A percentile compares a stretch with the other conserved stretches of the same genome.
Conservation (phyloP, 108 stramenopile species). For the Cyclotella distinguenda region DNA sequence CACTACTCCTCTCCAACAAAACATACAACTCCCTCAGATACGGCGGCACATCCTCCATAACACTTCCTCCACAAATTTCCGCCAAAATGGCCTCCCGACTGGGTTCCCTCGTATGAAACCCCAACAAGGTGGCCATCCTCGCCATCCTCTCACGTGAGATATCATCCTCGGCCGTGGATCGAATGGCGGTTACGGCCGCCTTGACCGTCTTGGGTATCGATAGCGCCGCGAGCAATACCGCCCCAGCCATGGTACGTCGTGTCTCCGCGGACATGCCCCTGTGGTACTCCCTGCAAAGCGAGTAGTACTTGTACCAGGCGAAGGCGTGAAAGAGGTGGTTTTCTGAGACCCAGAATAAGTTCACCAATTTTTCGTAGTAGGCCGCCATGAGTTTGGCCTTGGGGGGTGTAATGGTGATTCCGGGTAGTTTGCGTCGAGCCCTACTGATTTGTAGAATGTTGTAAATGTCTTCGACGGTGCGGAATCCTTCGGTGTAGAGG, state of each 20-base stretch:
- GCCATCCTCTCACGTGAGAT: slow-evolving; percentile 91
- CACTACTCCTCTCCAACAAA: slow-evolving; percentile 75
- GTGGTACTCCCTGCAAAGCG: slow-evolving; percentile 88
- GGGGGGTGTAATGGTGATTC: slow-evolving; percentile 70
- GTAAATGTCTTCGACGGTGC: slow-evolving; percentile 98
- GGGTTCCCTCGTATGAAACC: slow-evolving; percentile 89
- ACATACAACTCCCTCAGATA: slow-evolving; percentile 78
- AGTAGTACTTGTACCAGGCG: slow-evolving; percentile 94
- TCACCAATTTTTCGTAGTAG: slow-evolving; percentile 96
- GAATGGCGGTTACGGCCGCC: slow-evolving; percentile 42
- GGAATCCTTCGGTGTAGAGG: slow-evolving; percentile 98
- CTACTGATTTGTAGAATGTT: slow-evolving; percentile 91
- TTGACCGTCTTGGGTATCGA: slow-evolving; percentile 73
- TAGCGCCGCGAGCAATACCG: slow-evolving; percentile 90
- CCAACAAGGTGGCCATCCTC: slow-evolving; percentile 94
- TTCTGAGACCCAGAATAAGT: slow-evolving; percentile 96
- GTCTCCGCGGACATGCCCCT: slow-evolving; percentile 85
- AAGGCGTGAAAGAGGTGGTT: slow-evolving; percentile 98
- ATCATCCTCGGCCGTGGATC: slow-evolving; percentile 72
- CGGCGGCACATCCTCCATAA: slow-evolving; percentile 76
- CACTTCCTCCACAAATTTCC: slow-evolving; percentile 68
- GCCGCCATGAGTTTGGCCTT: slow-evolving; percentile 95
- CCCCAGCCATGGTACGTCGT: slow-evolving; percentile 70
- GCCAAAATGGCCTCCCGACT: slow-evolving; percentile 84
- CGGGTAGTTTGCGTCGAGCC: slow-evolving; percentile 61